phyloP scores from a whole-genome alignment of 768 basidiomycete species.

The Kwoniella sp. region DNA sequence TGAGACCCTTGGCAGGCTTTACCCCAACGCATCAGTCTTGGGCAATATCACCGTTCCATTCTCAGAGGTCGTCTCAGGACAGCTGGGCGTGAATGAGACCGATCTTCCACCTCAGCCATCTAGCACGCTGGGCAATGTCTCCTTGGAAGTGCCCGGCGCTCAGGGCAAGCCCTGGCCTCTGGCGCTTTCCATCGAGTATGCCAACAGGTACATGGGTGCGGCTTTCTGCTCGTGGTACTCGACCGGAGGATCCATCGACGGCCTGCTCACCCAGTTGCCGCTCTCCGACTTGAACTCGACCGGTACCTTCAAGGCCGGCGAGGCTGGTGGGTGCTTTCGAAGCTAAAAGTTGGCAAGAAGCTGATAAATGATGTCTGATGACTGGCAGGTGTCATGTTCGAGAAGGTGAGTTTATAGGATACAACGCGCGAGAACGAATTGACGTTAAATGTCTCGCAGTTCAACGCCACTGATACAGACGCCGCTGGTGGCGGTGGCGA shows the following conservation, averaged over 20 bases:
- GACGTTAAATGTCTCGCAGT: slow-evolving; percentile 51
- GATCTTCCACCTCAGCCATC: slow-evolving; percentile 66
- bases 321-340: slow-evolving; percentile 7
- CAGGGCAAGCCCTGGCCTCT: slow-evolving; percentile 54
- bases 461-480: slow-evolving; percentile 67
- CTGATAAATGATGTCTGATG: neutral
- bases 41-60: slow-evolving; percentile 58
- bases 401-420: slow-evolving; percentile 57
- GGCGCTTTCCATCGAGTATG: slow-evolving; percentile 65
- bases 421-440: neutral
- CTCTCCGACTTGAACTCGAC: slow-evolving; percentile 41
- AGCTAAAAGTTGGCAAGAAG: neutral
- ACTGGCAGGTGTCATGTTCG: slow-evolving; percentile 50
- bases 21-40: slow-evolving; percentile 58
- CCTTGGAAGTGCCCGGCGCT: slow-evolving; percentile 58
- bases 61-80: slow-evolving; percentile 68
- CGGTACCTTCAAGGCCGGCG: slow-evolving; percentile 31
- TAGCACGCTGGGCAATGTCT: slow-evolving; percentile 50
- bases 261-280: slow-evolving; percentile 65
- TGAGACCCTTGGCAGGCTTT: slow-evolving; percentile 65
- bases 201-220: slow-evolving; percentile 78
- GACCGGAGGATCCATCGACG: slow-evolving; percentile 81
- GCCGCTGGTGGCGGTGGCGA: slow-evolving; percentile 49
- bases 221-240: slow-evolving; percentile 80
- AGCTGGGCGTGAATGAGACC: slow-evolving; percentile 69